Conservation (phyloP, 768 basidiomycete genomes). For the Lanmaoa pseudosensibilis region DNA sequence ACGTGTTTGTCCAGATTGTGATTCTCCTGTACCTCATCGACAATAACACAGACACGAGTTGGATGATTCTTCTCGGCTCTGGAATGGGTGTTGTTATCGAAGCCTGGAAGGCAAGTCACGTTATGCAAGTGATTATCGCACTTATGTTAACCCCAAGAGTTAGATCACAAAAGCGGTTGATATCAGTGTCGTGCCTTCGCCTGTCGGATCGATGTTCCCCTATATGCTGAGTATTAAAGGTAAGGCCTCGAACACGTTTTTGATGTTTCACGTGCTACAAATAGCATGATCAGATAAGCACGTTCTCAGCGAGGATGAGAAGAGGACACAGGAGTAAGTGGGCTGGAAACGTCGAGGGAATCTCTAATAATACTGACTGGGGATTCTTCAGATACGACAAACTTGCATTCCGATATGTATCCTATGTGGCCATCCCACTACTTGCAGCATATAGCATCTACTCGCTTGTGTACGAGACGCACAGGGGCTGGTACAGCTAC, state of each 20-base stretch:
- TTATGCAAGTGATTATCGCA: conserved; percentile 8
- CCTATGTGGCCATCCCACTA: conserved; percentile 83
- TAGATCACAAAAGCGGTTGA: conserved; percentile 91
- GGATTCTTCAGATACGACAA: conserved; percentile 67
- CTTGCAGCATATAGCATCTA: conserved; percentile 77
- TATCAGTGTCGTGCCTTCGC: conserved; percentile 63
- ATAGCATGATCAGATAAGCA: conserved; percentile 70
- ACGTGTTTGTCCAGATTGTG: conserved; percentile 90
- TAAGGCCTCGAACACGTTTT: conserved; percentile 34
- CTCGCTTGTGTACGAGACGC: conserved; percentile 78
- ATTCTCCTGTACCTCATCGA: conserved; percentile 93
- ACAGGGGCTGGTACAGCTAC: conserved; percentile 96
- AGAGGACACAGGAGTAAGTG: conserved; percentile 91
- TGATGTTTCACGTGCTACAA: conserved; percentile 11
- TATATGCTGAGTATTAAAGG: conserved; percentile 83
- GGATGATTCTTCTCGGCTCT: conserved; percentile 94
- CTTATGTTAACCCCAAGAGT: conserved; percentile 17
- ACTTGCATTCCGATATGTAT: conserved; percentile 93
- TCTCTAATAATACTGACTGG: conserved; percentile 13
- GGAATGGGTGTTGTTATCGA: conserved; percentile 82
- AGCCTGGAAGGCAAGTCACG: conserved; percentile 80
- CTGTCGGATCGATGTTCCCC: conserved; percentile 67
- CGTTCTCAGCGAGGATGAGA: conserved; percentile 94
- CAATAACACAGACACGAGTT: conserved; percentile 92
- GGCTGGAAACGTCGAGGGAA: conserved; percentile 22